A percentile compares a stretch with the other conserved stretches of the same genome.
Conservation (phyloP, 345 rosid genomes). For the Eucalyptus marginata region DNA sequence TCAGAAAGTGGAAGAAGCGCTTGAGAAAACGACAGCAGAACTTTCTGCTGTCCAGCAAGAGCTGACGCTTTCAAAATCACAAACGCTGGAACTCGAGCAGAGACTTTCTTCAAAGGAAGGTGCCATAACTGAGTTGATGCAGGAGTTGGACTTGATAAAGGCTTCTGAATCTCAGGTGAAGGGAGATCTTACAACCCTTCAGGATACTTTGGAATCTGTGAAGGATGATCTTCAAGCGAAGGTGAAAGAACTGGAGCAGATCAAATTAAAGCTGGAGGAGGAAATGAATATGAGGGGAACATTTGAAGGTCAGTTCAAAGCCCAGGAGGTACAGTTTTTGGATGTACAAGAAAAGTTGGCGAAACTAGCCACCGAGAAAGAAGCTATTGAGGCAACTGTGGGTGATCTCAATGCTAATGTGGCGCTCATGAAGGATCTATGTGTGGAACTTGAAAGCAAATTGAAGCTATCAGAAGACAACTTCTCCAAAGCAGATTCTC, state of each 20-base stretch:
- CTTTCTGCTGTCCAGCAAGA: constrained; percentile 62
- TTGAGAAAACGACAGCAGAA: constrained; percentile 41
- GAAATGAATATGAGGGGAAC: constrained; percentile 34
- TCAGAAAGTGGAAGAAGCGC: constrained; percentile 59
- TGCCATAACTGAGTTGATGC: constrained; percentile 32
- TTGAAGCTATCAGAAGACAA: constrained; percentile 58
- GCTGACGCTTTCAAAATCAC: constrained; percentile 47
- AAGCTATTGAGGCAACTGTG: constrained; percentile 38
- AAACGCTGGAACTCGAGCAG: constrained; percentile 41
- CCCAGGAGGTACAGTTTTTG: constrained; percentile 18
- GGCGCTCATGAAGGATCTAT: constrained; percentile 26
- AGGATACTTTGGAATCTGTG: constrained; percentile 23
- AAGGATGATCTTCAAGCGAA: constrained; percentile 53
- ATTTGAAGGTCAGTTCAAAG: constrained; percentile 22
- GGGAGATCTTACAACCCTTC: constrained; percentile 45
- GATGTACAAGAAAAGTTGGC: constrained; percentile 19
- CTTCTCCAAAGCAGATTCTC: constrained; percentile 51
- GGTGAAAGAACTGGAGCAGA: constrained; percentile 38
- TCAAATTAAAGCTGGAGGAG: constrained; percentile 36
- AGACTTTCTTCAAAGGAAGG: constrained; percentile 56
- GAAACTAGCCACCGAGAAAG: constrained; percentile 34
- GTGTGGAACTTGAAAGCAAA: constrained; percentile 51
- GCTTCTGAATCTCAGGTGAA: constrained; percentile 56
- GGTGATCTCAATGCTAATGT: constrained; percentile 33
- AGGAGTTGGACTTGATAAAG: constrained; percentile 53